Percentiles rank a stretch among this genome's conserved stretches.
Conservation (phyloP, 2,329 filamentous ascomycete species). For the Trichoderma endophyticum region DNA sequence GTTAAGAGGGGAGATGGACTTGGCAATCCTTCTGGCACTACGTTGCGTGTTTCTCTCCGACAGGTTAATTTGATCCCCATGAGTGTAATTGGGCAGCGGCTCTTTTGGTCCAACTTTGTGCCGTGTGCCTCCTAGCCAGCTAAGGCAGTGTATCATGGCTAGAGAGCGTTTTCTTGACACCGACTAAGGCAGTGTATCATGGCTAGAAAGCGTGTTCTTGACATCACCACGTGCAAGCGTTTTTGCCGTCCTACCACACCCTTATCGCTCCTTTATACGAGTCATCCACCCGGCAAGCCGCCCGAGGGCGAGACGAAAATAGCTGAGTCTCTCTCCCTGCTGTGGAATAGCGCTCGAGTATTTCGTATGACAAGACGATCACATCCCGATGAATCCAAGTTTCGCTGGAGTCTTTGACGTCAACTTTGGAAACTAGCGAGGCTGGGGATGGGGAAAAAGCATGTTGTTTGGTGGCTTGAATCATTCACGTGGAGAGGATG, state of each 20-base stretch:
- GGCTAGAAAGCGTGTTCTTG: background rate
- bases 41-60: conserved; percentile 1
- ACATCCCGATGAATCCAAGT: background rate
- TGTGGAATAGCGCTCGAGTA: background rate
- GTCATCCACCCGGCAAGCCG: background rate
- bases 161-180: too few species aligned
- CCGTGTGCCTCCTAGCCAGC: background rate
- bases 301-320: background rate
- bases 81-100: background rate
- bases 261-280: background rate
- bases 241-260: background rate
- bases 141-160: background rate
- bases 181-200: background rate
- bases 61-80: background rate
- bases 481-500: background rate
- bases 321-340: background rate
- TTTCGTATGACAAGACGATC: background rate
- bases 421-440: background rate
- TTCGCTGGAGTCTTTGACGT: conserved; percentile 1
- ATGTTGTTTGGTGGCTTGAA: background rate
- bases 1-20: background rate
- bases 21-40: background rate
- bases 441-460: background rate
- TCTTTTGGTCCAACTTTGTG: background rate
- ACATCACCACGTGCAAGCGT: conserved; percentile 5